Evolutionary conservation across 1,284 basidiomycete genomes (phyloP).

Genomic region (Leucoagaricus sp.): DNA sequence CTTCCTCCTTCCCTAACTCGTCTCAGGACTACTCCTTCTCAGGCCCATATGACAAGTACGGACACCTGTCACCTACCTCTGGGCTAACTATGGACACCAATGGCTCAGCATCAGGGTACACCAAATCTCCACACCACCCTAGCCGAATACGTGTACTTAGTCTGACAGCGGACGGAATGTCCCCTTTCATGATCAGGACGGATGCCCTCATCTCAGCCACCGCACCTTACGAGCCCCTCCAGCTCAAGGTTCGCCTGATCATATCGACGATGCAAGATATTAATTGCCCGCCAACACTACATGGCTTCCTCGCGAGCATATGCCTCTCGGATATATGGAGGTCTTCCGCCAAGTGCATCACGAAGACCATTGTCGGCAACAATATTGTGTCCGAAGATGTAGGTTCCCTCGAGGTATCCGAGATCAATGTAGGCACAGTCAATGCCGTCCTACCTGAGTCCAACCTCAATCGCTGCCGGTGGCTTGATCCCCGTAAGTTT

Average conservation of each 20-base stretch:
- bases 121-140: constrained; percentile 6
- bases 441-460: constrained; percentile 60
- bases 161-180: constrained; percentile 45
- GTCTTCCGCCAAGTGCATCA: constrained; percentile 56
- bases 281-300: constrained; percentile 47
- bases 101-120: constrained; percentile 11
- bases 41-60: constrained; percentile 8
- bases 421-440: constrained; percentile 46
- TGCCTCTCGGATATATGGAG: constrained; percentile 54
- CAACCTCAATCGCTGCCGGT: constrained; percentile 58
- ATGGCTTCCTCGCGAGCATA: constrained; percentile 64
- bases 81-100: constrained; percentile 12
- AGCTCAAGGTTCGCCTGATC: constrained; percentile 50
- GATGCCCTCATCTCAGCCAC: constrained; percentile 43
- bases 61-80: constrained; percentile 2
- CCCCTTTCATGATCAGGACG: constrained; percentile 55
- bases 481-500: constrained; percentile 48
- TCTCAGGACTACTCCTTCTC: constrained; percentile 16
- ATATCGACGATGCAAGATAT: constrained; percentile 51
- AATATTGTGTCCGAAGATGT: constrained; percentile 52
- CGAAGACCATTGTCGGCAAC: constrained; percentile 54
- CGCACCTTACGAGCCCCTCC: constrained; percentile 35
- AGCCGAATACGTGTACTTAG: constrained; percentile 12
- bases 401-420: constrained; percentile 46
- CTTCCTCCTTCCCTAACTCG: constrained; percentile 9